These are phyloP conservation scores for Phialophora expanda DNA, from an alignment of 2,329 filamentous ascomycete species.

Conservation along the genomic window DNA sequence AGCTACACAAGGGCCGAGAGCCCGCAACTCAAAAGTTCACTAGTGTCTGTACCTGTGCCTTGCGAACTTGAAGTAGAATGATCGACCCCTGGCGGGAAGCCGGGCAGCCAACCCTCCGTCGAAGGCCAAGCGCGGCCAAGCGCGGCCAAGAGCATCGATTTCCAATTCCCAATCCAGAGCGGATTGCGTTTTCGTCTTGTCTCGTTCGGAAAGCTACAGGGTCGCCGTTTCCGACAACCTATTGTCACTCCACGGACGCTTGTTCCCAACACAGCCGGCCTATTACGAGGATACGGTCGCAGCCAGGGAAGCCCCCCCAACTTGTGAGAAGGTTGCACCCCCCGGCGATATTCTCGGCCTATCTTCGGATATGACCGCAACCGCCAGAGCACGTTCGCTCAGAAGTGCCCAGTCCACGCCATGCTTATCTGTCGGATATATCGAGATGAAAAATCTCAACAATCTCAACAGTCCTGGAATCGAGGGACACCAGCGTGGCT, in stretches of 20 bases:
- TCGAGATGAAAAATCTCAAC: too few relatives aligned
- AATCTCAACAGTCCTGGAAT: too few relatives aligned
- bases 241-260: neutral
- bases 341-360: conserved; percentile 17
- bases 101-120: neutral
- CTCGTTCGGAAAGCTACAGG: neutral
- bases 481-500: too few relatives aligned
- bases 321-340: neutral
- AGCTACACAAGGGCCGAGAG: neutral
- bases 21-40: neutral
- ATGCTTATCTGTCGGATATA: too few relatives aligned
- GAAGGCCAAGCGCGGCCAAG: neutral
- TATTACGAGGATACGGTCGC: neutral
- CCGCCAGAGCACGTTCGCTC: neutral
- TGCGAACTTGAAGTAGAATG: neutral
- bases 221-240: neutral
- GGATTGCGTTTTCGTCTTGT: neutral
- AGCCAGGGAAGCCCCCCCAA: neutral
- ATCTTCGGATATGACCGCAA: neutral
- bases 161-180: neutral
- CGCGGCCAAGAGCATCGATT: neutral
- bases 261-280: neutral
- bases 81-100: neutral
- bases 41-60: neutral
- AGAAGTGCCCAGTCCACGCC: too few relatives aligned